These are phyloP conservation scores for Oryza nivara DNA, from an alignment of 176 grass and related monocot species.

Conservation along the genomic window DNA sequence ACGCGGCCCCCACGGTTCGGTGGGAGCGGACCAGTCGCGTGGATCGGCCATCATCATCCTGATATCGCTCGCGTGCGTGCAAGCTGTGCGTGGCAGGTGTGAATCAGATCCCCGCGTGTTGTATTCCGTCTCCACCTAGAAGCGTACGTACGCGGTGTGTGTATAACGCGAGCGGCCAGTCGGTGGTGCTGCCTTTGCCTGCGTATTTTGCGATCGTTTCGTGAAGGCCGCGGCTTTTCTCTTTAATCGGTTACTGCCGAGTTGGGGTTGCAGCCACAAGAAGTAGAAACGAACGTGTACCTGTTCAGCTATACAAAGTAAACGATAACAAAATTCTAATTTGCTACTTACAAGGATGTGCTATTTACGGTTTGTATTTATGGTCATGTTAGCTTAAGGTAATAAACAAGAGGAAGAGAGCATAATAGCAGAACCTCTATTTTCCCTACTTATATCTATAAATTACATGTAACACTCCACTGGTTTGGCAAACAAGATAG, in stretches of 20 bases:
- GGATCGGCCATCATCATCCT: neutral
- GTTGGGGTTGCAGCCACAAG: neutral
- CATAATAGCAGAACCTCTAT: no score
- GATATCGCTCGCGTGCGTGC: neutral
- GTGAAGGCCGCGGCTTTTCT: neutral
- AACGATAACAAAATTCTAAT: neutral
- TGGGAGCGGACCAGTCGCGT: conserved; percentile 5
- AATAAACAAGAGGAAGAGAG: neutral
- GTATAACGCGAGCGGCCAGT: neutral
- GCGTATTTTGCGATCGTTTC: neutral
- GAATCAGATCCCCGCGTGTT: conserved; percentile 7
- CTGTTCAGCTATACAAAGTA: neutral
- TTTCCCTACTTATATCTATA: no score
- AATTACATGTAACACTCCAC: neutral
- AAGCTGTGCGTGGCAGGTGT: conserved; percentile 1
- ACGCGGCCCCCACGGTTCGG: conserved; percentile 29
- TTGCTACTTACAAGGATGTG: neutral
- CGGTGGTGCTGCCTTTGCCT: neutral
- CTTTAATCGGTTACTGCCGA: neutral
- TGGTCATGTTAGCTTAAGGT: neutral
- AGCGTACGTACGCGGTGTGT: neutral
- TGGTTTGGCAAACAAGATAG: neutral
- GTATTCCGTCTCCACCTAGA: neutral
- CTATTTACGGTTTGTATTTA: neutral
- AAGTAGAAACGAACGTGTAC: neutral